These are phyloP conservation scores for Penicillium odoratum DNA, from an alignment of 495 filamentous ascomycete species.

Conservation along the genomic window DNA sequence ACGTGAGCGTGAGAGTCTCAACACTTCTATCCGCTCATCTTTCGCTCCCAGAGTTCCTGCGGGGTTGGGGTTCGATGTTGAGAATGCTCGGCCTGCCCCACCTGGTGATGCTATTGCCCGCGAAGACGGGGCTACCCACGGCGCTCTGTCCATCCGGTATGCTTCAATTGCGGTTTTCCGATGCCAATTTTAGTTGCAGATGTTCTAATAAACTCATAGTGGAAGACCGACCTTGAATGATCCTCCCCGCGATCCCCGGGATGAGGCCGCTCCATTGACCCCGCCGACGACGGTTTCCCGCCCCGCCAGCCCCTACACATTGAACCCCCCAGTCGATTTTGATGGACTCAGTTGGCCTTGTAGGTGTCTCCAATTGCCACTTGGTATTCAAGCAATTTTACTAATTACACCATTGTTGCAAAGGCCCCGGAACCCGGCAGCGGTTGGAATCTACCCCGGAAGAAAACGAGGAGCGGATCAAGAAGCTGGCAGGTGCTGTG, in stretches of 20 bases:
- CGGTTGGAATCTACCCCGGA: constrained; percentile 76
- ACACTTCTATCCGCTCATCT: constrained; percentile 53
- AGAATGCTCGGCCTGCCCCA: constrained; percentile 6
- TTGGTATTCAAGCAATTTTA: neutral
- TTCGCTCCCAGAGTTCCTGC: constrained; percentile 44
- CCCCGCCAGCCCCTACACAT: constrained; percentile 60
- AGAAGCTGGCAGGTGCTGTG: constrained; percentile 81
- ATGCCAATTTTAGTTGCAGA: neutral
- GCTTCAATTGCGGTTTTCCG: neutral
- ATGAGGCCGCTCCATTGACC: constrained; percentile 56
- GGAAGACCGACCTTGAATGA: constrained; percentile 53
- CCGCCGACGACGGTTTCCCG: constrained; percentile 52
- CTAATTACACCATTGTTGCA: constrained; percentile 1
- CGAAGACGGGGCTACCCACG: constrained; percentile 14
- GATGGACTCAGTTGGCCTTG: constrained; percentile 72
- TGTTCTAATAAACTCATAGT: constrained; percentile 13
- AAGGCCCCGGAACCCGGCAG: constrained; percentile 76
- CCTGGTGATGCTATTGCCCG: constrained; percentile 23
- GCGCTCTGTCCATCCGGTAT: constrained; percentile 33
- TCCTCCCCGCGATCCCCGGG: constrained; percentile 70
- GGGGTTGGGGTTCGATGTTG: constrained; percentile 40
- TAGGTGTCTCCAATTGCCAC: constrained; percentile 37
- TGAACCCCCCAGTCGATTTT: constrained; percentile 66
- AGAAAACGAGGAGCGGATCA: constrained; percentile 66
- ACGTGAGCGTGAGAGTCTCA: constrained; percentile 52